Evolutionary conservation across 2,329 filamentous ascomycete genomes (phyloP), one percentile per base, ranked within the genome.

Genomic region (Sodiomyces alkalinus): DNA sequence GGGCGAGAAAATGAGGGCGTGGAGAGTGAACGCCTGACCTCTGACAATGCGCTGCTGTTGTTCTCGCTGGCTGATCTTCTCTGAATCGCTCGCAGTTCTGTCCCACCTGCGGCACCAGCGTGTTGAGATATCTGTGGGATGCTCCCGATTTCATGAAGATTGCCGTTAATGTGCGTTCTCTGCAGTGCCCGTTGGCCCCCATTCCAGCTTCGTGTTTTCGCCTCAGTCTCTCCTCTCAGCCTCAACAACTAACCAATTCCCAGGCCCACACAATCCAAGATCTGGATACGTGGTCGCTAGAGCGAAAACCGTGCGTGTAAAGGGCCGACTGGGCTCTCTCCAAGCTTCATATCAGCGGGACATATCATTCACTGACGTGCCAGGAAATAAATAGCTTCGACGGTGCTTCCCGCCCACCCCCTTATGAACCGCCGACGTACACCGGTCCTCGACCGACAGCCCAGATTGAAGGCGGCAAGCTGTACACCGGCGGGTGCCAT

Each of bases 21-120:
- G 20, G 2, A 22, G 20, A 58, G 23, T 22, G 41, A 13, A n/a
- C 27, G 13, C 22, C 28, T 22, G 15, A 11, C 7, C 16, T 29
- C 19, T 13, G 25, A 21, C 21, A 18, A 5, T 12, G 12, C 9
- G 7, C 10, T 13, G 18, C 19, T 22, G 17, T 22, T 17, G 19
- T 19, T 13, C 13, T 19, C 19, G 16, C 16, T 29, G 7, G 20
- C 33, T 18, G n/a, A 34, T 22, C 8, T 2, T 13, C 16, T 24
- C 17, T 32, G 19, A 68, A n/a, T n/a, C n/a, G n/a, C n/a, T n/a
- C n/a, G n/a, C n/a, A n/a, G 62, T 71, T 69, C 39, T 72, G 68
- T 37, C 40, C 56, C 5, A 54, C 39, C 3, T 72, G 68, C 37
- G 64, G 60, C 17, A 61, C 55, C 5, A 46, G 52, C 3, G 33